These are phyloP conservation scores for Styphnolobium japonicum DNA, from an alignment of 306 rosid genomes.

Conservation along the genomic window DNA sequence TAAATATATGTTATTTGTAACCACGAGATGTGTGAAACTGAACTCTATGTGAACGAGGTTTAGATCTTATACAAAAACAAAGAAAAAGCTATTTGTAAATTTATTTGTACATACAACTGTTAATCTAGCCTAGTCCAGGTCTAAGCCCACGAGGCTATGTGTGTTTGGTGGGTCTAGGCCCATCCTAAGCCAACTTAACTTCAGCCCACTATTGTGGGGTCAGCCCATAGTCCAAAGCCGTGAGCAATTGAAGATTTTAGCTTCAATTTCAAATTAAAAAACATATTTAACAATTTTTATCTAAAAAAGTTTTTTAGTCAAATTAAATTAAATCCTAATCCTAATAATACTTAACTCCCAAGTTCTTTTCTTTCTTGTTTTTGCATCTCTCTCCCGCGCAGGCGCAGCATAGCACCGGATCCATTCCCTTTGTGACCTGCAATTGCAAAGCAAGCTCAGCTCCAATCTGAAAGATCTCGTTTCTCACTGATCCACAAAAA, in stretches of 20 bases:
- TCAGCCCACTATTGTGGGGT: not conserved
- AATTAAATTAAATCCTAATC: not conserved
- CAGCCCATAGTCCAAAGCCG: not conserved
- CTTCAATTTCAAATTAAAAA: not conserved
- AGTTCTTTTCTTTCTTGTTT: not conserved
- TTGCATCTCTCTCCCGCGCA: conserved; percentile 32
- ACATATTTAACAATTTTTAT: too few species aligned
- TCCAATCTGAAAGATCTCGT: not conserved
- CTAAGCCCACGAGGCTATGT: not conserved
- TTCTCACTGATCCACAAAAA: conserved; percentile 8
- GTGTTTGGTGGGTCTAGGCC: not conserved
- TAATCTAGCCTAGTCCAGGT: not conserved
- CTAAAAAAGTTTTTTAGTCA: not conserved
- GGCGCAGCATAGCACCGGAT: not conserved
- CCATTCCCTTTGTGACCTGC: conserved; percentile 17
- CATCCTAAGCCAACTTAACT: not conserved
- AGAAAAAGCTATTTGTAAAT: too few species aligned
- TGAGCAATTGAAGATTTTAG: not conserved
- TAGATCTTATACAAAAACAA: too few species aligned
- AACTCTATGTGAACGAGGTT: too few species aligned
- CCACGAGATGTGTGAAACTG: too few species aligned
- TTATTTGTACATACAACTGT: not conserved
- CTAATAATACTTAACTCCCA: not conserved
- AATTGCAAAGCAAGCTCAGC: conserved; percentile 18
- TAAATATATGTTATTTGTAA: too few species aligned